These are phyloP conservation scores for Fusarium sp. DNA, from an alignment of 2,329 filamentous ascomycete genomes.

Conservation along the genomic window DNA sequence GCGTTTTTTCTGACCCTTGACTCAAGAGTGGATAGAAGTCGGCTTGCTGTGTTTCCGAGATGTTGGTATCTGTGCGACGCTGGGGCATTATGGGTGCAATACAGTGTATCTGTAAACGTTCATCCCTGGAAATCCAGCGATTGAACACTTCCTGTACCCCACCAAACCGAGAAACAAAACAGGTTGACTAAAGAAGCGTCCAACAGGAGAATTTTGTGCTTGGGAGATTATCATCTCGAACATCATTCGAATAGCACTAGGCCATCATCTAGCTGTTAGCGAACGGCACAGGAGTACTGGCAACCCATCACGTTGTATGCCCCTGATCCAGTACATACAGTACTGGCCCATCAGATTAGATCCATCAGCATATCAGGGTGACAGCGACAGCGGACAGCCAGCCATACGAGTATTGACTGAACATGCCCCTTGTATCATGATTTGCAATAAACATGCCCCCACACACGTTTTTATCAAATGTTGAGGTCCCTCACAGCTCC, in stretches of 20 bases:
- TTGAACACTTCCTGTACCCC: not conserved
- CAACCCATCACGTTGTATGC: slow-evolving; percentile 3
- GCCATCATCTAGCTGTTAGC: not conserved
- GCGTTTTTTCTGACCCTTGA: slow-evolving; percentile 27
- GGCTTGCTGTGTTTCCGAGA: slow-evolving; percentile 46
- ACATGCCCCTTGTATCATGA: not conserved
- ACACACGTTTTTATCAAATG: slow-evolving; percentile 3
- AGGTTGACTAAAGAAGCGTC: not conserved
- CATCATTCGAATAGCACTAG: not conserved
- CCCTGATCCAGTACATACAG: not conserved
- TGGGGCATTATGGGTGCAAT: slow-evolving; percentile 11
- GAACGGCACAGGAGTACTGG: slow-evolving; percentile 5
- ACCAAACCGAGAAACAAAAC: slow-evolving; percentile 2
- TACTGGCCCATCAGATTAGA: slow-evolving; percentile 28
- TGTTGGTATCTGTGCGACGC: slow-evolving; percentile 41
- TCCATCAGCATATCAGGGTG: slow-evolving; percentile 9
- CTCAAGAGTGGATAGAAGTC: slow-evolving; percentile 39
- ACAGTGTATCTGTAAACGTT: slow-evolving; percentile 2
- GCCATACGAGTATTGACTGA: not conserved
- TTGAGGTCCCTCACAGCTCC: slow-evolving; percentile 7
- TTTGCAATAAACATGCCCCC: slow-evolving; percentile 17
- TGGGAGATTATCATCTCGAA: not conserved
- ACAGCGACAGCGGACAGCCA: not conserved
- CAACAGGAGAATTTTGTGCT: slow-evolving; percentile 8
- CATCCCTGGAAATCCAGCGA: slow-evolving; percentile 8